phyloP scores from a whole-genome alignment of 2,329 filamentous ascomycete species.

The Fusarium sp. region DNA sequence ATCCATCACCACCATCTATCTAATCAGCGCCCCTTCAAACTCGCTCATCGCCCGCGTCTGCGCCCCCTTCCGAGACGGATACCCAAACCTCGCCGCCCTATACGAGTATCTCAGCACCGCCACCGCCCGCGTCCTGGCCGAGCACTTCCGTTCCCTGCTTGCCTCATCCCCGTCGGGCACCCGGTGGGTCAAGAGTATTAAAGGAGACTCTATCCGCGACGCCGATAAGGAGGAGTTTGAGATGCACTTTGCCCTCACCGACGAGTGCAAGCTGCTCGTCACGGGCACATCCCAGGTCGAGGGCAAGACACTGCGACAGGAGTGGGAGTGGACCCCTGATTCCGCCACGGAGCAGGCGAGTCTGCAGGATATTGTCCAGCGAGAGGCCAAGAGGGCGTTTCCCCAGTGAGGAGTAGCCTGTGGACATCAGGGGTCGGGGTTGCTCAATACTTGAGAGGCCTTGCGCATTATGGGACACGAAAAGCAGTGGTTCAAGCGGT shows the following conservation, averaged over 20 bases:
- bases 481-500: neutral
- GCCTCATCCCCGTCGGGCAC: neutral
- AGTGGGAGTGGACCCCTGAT: conserved; percentile 49
- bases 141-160: conserved; percentile 49
- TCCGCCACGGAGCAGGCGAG: conserved; percentile 24
- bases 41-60: conserved; percentile 54
- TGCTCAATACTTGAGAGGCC: neutral
- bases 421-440: neutral
- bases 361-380: conserved; percentile 42
- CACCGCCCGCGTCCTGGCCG: conserved; percentile 55
- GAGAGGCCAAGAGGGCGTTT: conserved; percentile 25
- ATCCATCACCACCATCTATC: conserved; percentile 60
- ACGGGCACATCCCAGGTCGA: conserved; percentile 34
- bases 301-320: conserved; percentile 25
- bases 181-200: conserved; percentile 48
- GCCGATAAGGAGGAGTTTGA: conserved; percentile 44
- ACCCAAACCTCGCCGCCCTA: conserved; percentile 58
- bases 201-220: conserved; percentile 50
- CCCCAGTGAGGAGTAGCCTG: conserved; percentile 26
- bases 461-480: neutral
- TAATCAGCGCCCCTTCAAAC: conserved; percentile 54
- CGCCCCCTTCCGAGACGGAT: conserved; percentile 59
- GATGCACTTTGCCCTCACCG: conserved; percentile 50
- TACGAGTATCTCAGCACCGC: conserved; percentile 61
- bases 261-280: conserved; percentile 38